These are phyloP conservation scores for Papiliotrema flavescens DNA, from an alignment of 1,284 basidiomycete species.

Conservation along the genomic window DNA sequence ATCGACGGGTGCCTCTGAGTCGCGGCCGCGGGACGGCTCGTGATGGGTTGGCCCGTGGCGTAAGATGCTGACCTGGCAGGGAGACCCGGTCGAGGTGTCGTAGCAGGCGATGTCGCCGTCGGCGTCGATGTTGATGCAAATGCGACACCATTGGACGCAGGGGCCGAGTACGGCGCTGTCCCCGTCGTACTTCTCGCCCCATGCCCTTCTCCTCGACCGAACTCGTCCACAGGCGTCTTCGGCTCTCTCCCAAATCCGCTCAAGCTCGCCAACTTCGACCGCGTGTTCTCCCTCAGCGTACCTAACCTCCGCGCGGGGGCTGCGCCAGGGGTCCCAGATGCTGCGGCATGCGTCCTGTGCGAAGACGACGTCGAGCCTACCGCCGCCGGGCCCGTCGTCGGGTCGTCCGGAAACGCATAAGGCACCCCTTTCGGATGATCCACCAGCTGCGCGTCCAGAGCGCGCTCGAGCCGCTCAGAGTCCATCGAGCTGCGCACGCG, in stretches of 20 bases:
- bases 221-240: too few species aligned
- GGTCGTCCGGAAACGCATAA: not conserved
- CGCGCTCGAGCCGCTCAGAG: not conserved
- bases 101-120: not conserved
- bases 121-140: too few species aligned
- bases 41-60: not conserved
- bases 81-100: not conserved
- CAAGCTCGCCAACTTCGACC: not conserved
- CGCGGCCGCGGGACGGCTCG: not conserved
- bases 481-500: slow-evolving; percentile 1
- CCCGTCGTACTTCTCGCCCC: not conserved
- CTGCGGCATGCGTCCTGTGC: not conserved
- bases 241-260: not conserved
- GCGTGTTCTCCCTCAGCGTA: not conserved
- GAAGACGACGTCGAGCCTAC: not conserved
- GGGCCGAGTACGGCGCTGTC: too few species aligned
- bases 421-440: not conserved
- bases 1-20: not conserved
- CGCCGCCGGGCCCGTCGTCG: not conserved
- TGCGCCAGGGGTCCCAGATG: too few species aligned
- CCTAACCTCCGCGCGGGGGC: not conserved
- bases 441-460: not conserved
- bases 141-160: too few species aligned
- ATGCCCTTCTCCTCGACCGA: not conserved
- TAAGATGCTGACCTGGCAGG: not conserved